These are phyloP conservation scores for Cylindricascospora bacillispora DNA, from an alignment of 1,139 yeast species.

Conservation along the genomic window DNA sequence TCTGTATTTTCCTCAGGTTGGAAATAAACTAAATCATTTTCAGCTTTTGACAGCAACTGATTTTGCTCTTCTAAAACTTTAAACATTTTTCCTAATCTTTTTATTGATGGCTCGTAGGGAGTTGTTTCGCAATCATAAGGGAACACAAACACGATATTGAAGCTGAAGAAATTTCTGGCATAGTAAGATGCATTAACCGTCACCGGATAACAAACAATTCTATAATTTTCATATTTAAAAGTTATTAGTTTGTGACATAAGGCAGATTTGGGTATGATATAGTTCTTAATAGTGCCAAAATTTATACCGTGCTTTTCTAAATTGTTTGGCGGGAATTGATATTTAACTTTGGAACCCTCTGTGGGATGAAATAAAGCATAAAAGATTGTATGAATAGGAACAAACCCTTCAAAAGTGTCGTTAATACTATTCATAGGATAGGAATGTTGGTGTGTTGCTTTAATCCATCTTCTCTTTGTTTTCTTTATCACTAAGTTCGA, in stretches of 20 bases:
- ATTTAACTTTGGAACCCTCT: slow-evolving; percentile 87
- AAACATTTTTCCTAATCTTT: slow-evolving; percentile 79
- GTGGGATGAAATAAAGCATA: slow-evolving; percentile 91
- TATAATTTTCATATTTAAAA: slow-evolving; percentile 53
- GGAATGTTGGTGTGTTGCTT: too few relatives aligned
- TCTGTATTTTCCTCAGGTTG: slow-evolving; percentile 7
- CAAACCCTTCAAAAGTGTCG: slow-evolving; percentile 26
- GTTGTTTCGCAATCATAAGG: slow-evolving; percentile 69
- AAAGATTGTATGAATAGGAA: slow-evolving; percentile 72
- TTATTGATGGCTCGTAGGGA: slow-evolving; percentile 77
- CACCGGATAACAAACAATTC: slow-evolving; percentile 86
- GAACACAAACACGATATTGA: slow-evolving; percentile 87
- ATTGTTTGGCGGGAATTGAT: slow-evolving; percentile 71
- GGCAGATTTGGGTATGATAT: slow-evolving; percentile 86
- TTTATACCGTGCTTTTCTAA: slow-evolving; percentile 43
- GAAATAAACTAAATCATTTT: slow-evolving; percentile 26
- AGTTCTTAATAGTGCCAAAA: slow-evolving; percentile 79
- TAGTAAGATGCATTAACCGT: slow-evolving; percentile 62
- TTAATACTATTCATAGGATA: too few relatives aligned
- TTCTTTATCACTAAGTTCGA: too few relatives aligned
- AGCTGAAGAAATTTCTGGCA: slow-evolving; percentile 82
- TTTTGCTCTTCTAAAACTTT: slow-evolving; percentile 84
- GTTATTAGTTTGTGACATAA: slow-evolving; percentile 74
- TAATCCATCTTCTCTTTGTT: too few relatives aligned
- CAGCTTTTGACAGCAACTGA: slow-evolving; percentile 50